Base-by-base conservation (phyloP, 768 basidiomycete species). In the Boletus patriciae region DNA sequence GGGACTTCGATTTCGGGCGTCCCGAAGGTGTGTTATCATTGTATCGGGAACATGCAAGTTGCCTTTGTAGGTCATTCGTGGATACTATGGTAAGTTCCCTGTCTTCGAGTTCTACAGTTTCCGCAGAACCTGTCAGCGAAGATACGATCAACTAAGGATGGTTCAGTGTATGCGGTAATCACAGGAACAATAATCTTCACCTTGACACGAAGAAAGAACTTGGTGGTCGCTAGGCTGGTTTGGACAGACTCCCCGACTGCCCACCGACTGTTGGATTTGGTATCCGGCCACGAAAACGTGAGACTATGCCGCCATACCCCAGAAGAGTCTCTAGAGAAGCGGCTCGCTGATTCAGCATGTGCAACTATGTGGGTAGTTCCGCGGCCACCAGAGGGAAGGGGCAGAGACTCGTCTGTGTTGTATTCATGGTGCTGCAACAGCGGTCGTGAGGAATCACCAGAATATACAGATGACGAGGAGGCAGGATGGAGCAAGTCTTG, bases 171-270 rank as follows among this genome's bases (percentile, higher is more conserved):
- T 15, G 31, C 40, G 38, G 64, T 50, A 54, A 46, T 45, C 51
- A 37, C 51, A 50, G 13, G 55, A 57, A 46, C 36, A 41, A 61
- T 63, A 18, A n/a, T 1, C n/a, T 44, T 62, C 54, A 90, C 86
- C 81, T 88, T 89, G 61, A 86, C 77, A 44, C 83, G 82, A 62
- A 87, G 74, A 69, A 86, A 84, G 70, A 90, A 94, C 67, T 80
- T 81, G 51, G 91, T 81, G 50, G 81, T 79, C 15, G 81, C 84
- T 62, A 87, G 70, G 49, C 82, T 77, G 41, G 86, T 86, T 60
- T 80, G 76, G 62, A 90, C 81, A 27, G 88, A 87, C 76, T 92
- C 90, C 12, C 91, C 91, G 54, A 88, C 80, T 10, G 89, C 81
- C 88, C 91, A 93, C 19, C 87, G 83, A 64, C 81, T 84, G 55